Evolutionary conservation across 2,329 filamentous ascomycete species (phyloP), one percentile per base, ranked within the genome.

Genomic region (Beauveria scarabaeidicola): DNA sequence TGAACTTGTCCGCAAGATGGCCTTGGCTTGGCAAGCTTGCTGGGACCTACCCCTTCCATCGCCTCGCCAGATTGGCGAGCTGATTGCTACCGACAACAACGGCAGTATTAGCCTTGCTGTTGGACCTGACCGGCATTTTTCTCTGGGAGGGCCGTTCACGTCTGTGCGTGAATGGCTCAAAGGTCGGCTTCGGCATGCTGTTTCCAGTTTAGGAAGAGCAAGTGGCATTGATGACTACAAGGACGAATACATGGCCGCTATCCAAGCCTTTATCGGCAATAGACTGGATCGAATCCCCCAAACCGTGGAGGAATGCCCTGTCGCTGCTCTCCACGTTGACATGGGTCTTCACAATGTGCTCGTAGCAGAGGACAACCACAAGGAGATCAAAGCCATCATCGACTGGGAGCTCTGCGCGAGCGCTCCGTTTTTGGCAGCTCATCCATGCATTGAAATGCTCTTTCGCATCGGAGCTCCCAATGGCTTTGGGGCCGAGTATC

Each of bases 21-120:
- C 64, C 17, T 54, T 64, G n/a, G 64, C 63, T 36, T 64, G 59
- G 51, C 62, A 66, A 56, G 63, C 63, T 43, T 64, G 63, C 51
- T 66, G 63, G 64, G 36, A 52, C 40, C 50, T 66, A 19, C 63
- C 60, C 11, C 63, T 66, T 29, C 64, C 64, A 47, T 19, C 62
- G 32, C 57, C 44, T 36, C 62, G 46, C 40, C 48, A 60, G 9
- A 66, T 66, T 47, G 63, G 64, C 47, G 61, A 65, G 47, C 61
- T 66, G 27, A 52, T 66, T 52, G 63, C 63, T 27, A 52, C 36
- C 3, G 52, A 61, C 36, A 57, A 36, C 4, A 57, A 60, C 53
- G 62, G 51, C 43, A 55, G 40, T 6, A 50, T 65, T 52, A 38
- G 32, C 48, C 61, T 66, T 44, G 55, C 32, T 46, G 55, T 65